phyloP scores from a whole-genome alignment of 2,329 filamentous ascomycete species.

The Raffaelea deltoideospora region DNA sequence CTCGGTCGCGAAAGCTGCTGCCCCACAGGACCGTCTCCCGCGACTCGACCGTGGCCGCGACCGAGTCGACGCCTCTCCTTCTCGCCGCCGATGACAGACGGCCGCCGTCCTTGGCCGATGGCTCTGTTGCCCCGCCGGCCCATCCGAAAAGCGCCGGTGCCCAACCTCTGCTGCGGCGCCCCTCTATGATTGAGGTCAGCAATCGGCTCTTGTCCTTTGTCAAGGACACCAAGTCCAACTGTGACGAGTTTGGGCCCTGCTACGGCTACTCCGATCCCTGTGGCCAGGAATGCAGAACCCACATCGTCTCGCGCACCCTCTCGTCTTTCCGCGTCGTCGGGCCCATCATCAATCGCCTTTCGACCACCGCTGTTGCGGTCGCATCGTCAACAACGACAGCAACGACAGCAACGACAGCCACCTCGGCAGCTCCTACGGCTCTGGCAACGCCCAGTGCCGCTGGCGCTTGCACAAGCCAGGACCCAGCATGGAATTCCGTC shows the following conservation, averaged over 20 bases:
- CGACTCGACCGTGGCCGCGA: slow-evolving; percentile 7
- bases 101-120: neutral
- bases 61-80: neutral
- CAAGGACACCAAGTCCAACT: slow-evolving; percentile 47
- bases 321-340: slow-evolving; percentile 1
- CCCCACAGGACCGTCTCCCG: no score
- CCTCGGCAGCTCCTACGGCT: neutral
- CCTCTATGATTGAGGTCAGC: slow-evolving; percentile 39
- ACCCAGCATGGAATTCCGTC: neutral
- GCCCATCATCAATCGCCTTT: neutral
- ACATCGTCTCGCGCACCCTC: slow-evolving; percentile 28
- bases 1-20: no score
- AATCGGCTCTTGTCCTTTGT: slow-evolving; percentile 48
- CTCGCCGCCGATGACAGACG: no score
- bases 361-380: no score
- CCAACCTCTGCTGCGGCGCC: slow-evolving; percentile 23
- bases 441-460: no score
- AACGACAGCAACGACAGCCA: neutral
- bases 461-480: no score
- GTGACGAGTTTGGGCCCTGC: slow-evolving; percentile 44
- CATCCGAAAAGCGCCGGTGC: slow-evolving; percentile 2
- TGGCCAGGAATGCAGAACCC: slow-evolving; percentile 50
- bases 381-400: neutral
- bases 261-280: slow-evolving; percentile 52
- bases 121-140: neutral